These are phyloP conservation scores for Ceriops tagal DNA, from an alignment of 345 rosid species.

Conservation along the genomic window DNA sequence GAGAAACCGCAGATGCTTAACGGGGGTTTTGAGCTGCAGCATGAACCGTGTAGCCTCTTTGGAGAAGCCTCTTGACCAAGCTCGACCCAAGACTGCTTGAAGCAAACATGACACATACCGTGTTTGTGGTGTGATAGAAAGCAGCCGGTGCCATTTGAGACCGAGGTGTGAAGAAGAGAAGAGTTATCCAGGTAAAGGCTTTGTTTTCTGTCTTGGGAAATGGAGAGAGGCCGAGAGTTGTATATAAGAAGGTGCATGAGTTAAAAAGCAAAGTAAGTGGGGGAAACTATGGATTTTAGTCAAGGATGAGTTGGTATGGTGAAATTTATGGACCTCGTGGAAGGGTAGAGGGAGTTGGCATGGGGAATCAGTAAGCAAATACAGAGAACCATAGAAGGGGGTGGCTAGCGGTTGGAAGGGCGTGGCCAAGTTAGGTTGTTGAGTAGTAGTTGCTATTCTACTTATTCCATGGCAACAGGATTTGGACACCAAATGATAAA, in stretches of 20 bases:
- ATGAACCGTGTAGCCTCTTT: slow-evolving; percentile 56
- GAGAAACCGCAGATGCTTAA: not conserved
- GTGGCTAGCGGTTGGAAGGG: slow-evolving; percentile 18
- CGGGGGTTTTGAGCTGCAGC: slow-evolving; percentile 50
- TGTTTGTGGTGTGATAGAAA: slow-evolving; percentile 14
- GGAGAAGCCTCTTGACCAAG: slow-evolving; percentile 42
- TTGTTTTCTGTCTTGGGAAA: too few relatives aligned
- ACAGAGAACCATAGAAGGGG: not conserved
- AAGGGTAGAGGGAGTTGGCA: not conserved
- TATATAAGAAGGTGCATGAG: too few relatives aligned
- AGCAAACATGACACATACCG: slow-evolving; percentile 65
- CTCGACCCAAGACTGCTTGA: slow-evolving; percentile 48
- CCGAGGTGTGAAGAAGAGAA: not conserved
- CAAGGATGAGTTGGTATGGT: too few relatives aligned
- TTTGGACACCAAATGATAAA: too few relatives aligned
- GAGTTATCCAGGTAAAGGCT: not conserved
- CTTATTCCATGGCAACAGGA: too few relatives aligned
- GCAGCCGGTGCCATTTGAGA: slow-evolving; percentile 42
- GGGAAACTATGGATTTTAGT: too few relatives aligned
- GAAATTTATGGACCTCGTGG: too few relatives aligned
- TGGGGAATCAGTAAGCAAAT: too few relatives aligned
- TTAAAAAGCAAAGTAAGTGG: too few relatives aligned
- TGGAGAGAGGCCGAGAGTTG: too few relatives aligned
- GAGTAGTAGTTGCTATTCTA: slow-evolving; percentile 11
- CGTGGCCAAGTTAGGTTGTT: slow-evolving; percentile 14